phyloP scores from a whole-genome alignment of 139 green algal species.

The Tetraselmis striata region DNA sequence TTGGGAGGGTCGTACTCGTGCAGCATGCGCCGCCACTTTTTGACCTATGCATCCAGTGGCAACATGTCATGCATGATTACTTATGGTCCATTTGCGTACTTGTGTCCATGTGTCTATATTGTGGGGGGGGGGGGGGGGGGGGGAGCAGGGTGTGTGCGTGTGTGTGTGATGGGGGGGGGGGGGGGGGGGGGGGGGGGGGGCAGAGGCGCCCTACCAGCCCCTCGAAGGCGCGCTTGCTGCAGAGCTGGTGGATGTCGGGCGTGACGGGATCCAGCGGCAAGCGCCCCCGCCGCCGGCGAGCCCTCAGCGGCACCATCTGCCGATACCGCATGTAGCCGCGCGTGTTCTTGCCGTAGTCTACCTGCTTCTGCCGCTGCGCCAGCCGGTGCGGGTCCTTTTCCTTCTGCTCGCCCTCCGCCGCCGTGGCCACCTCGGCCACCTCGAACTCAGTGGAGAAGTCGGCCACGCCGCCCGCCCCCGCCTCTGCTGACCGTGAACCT shows the following conservation, averaged over 20 bases:
- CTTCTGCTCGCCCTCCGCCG: background rate
- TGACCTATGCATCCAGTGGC: conserved; percentile 21
- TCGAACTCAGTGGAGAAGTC: background rate
- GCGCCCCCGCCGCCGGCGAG: too few relatives aligned
- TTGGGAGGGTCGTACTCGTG: conserved; percentile 36
- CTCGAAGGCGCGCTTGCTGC: conserved; percentile 49
- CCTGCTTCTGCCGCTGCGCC: conserved; percentile 77
- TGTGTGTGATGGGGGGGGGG: too few relatives aligned
- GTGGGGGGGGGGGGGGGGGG: too few relatives aligned
- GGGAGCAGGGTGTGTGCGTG: too few relatives aligned
- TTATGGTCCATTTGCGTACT: too few relatives aligned
- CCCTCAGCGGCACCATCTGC: conserved; percentile 36
- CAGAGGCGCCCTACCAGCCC: conserved; percentile 12
- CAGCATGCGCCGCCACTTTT: conserved; percentile 41
- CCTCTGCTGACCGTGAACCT: too few relatives aligned
- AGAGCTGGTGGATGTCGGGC: conserved; percentile 13
- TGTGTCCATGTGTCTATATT: too few relatives aligned
- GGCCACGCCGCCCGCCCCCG: too few relatives aligned
- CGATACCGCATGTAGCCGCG: conserved; percentile 74
- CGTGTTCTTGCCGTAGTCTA: conserved; percentile 90
- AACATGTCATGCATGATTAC: too few relatives aligned
- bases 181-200: too few relatives aligned
- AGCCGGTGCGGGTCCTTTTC: conserved; percentile 19
- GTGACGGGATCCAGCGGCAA: background rate
- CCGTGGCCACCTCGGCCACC: background rate